Base-by-base conservation (phyloP, 345 rosid species). In the Fremontodendron californicum region DNA sequence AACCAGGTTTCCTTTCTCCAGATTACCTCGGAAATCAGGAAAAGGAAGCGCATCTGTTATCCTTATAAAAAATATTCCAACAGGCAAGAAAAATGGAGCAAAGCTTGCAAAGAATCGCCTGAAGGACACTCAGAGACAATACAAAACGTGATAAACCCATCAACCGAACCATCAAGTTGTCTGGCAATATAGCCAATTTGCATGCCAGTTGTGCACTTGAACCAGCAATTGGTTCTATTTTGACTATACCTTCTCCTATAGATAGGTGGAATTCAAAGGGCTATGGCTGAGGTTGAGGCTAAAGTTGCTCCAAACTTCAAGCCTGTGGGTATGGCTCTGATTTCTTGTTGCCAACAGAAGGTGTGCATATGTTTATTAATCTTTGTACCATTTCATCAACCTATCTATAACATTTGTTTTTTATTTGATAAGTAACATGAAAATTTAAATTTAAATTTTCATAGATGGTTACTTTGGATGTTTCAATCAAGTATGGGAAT, bases 21-120 rank as follows among this genome's bases (percentile, higher is more conserved):
- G 90, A 81, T 85, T 86, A 16, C 83, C 86, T 5, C 77, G 81
- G 78, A 89, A 89, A 82, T 61, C 81, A 51, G 82, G 84, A 71
- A 90, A 77, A 27, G 82, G 81, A 68, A 71, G 83, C 4, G 80
- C 92, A 64, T 85, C 93, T 2, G 85, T 78, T 55, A 46, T 84
- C 51, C 83, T 84, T 77, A 78, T 82, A 33, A 82, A 83, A 27
- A 75, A 85, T 13, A 65, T 79, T 78, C 74, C 88, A 15, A 31
- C 83, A 21, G 81, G 83, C 84, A 90, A 85, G 84, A 82, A 83
- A 81, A 82, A 43, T 7, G 80, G 80, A 76, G 80, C 69, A 3
- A 84, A 72, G n/a, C 55, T 55, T 70, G 74, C 80, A 4, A 81
- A 75, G 73, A 75, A 69, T 65, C 37, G 73, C 61, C 60, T 62